These are phyloP conservation scores for Corymbia citriodora DNA, from an alignment of 441 rosid genomes.

Conservation along the genomic window DNA sequence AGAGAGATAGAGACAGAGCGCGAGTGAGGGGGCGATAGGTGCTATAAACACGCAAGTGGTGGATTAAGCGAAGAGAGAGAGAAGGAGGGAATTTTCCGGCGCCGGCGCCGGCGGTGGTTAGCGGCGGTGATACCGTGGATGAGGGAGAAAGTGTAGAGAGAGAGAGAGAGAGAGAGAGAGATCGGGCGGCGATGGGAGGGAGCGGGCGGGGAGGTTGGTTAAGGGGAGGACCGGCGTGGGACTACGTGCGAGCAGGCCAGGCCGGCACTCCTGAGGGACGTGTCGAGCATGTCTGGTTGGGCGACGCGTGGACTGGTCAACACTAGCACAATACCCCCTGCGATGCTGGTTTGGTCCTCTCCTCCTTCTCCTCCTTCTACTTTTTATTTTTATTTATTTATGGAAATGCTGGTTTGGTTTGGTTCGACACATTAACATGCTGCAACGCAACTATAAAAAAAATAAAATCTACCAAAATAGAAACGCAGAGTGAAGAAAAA, in stretches of 20 bases:
- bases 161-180: not conserved
- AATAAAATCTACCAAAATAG: not conserved
- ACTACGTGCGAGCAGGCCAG: not conserved
- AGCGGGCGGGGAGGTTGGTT: no score
- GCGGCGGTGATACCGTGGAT: not conserved
- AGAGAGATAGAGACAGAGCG: not conserved
- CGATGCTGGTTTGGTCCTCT: not conserved
- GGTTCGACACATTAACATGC: not conserved
- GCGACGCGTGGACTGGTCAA: not conserved
- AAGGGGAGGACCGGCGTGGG: not conserved
- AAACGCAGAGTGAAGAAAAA: no score
- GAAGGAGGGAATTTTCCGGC: not conserved
- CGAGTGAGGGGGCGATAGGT: not conserved
- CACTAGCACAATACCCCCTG: not conserved
- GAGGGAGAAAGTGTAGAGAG: not conserved
- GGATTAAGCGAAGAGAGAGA: not conserved
- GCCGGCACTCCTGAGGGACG: not conserved
- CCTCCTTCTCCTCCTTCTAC: not conserved
- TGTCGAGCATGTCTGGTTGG: not conserved
- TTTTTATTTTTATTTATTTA: no score
- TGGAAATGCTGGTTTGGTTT: not conserved
- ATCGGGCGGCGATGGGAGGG: not conserved
- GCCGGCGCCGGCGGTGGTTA: rapidly evolving
- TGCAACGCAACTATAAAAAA: not conserved
- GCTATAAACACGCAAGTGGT: not conserved